Conservation (phyloP, 106 monocot species). For the Chionographis japonica region DNA sequence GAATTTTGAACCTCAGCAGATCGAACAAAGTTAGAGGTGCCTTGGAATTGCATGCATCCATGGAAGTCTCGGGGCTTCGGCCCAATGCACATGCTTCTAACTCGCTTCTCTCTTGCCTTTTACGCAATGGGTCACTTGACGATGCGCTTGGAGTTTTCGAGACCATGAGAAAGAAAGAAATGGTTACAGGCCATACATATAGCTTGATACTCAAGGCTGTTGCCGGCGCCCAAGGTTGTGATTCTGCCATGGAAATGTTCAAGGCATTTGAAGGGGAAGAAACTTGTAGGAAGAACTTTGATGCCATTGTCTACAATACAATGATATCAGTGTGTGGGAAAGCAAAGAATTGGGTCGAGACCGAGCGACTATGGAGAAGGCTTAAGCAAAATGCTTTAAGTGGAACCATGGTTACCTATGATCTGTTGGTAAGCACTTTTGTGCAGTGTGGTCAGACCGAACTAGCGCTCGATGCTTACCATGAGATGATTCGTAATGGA, state of each 20-base stretch:
- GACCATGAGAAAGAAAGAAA: conserved; percentile 38
- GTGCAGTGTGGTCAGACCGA: conserved; percentile 82
- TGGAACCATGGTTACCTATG: conserved; percentile 67
- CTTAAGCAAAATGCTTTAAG: conserved; percentile 38
- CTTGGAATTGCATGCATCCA: conserved; percentile 69
- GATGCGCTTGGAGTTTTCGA: conserved; percentile 69
- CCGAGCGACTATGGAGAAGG: conserved; percentile 68
- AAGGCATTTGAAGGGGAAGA: conserved; percentile 40
- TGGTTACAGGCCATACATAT: conserved; percentile 60
- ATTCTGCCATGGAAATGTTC: conserved; percentile 63
- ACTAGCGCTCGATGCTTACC: conserved; percentile 67
- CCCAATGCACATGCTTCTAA: conserved; percentile 80
- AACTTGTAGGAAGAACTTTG: conserved; percentile 32
- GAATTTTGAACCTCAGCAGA: conserved; percentile 69
- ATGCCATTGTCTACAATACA: conserved; percentile 86
- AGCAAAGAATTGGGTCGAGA: conserved; percentile 60
- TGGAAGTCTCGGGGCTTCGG: conserved; percentile 48
- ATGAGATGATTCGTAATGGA: conserved; percentile 62
- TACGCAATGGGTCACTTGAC: conserved; percentile 45
- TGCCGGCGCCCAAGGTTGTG: conserved; percentile 43
- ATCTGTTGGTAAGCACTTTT: conserved; percentile 71
- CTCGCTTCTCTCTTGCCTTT: conserved; percentile 68
- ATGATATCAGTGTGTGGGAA: conserved; percentile 74
- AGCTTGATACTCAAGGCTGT: conserved; percentile 79
- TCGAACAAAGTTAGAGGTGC: conserved; percentile 76